These are phyloP conservation scores for Silene latifolia DNA, from an alignment of 148 eudicot genomes.

Conservation along the genomic window DNA sequence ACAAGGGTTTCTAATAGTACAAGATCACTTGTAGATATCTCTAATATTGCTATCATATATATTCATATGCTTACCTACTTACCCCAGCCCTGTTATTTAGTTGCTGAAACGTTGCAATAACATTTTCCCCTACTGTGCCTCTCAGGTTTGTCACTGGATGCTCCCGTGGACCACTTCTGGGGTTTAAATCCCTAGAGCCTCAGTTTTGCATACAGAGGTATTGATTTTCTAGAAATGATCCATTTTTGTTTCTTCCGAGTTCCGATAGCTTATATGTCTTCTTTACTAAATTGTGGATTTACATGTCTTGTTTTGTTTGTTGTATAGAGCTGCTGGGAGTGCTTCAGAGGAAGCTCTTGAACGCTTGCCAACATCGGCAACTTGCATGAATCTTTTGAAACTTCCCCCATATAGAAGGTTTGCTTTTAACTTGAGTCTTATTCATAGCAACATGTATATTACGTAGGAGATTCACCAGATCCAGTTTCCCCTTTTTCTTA, in stretches of 20 bases:
- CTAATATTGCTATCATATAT: too few relatives aligned
- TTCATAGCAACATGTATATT: neutral
- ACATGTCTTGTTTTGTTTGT: slow-evolving; percentile 5
- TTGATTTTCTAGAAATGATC: neutral
- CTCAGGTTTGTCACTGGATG: slow-evolving; percentile 94
- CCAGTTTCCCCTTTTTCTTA: neutral
- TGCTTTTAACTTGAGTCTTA: slow-evolving; percentile 12
- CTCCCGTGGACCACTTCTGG: slow-evolving; percentile 96
- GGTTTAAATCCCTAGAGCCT: slow-evolving; percentile 89
- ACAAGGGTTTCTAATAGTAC: neutral
- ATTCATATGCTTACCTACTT: neutral
- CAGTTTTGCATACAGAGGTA: slow-evolving; percentile 94
- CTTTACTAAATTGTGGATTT: neutral
- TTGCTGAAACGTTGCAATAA: neutral
- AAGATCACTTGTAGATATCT: neutral
- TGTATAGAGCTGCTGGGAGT: slow-evolving; percentile 71
- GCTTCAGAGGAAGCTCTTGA: slow-evolving; percentile 86
- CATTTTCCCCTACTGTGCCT: neutral
- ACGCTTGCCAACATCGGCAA: slow-evolving; percentile 91
- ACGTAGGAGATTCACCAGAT: too few relatives aligned
- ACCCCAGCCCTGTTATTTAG: neutral
- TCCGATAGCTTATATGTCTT: neutral
- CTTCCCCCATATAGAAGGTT: slow-evolving; percentile 97
- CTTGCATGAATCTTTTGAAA: slow-evolving; percentile 97
- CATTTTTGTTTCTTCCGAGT: neutral